Evolutionary conservation across 441 rosid genomes (phyloP).

Genomic region (Kokia cookei): DNA sequence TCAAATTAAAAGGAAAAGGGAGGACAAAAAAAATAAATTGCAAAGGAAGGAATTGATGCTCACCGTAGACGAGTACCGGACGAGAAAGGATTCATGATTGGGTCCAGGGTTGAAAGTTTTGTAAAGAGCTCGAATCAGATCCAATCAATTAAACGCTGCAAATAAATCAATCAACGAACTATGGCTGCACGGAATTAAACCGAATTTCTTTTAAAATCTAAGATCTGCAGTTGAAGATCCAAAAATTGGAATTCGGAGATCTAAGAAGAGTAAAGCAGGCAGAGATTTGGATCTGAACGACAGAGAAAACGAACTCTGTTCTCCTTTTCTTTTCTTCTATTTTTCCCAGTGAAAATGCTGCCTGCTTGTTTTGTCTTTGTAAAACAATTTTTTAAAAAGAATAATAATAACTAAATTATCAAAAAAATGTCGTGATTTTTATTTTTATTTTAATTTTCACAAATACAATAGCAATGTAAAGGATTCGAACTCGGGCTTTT

Average conservation of each 20-base stretch:
- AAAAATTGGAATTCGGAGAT: conserved; percentile 33
- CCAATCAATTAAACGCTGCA: conserved; percentile 18
- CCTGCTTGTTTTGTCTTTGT: conserved; percentile 4
- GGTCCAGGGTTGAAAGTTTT: conserved; percentile 25
- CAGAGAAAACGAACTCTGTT: background rate
- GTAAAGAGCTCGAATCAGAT: conserved; percentile 31
- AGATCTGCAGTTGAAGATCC: conserved; percentile 23
- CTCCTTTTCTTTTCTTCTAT: background rate
- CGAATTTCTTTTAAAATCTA: conserved; percentile 5
- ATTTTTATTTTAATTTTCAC: too few species aligned
- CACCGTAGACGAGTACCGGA: conserved; percentile 97
- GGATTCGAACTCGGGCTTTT: too few species aligned
- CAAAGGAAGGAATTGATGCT: conserved; percentile 10
- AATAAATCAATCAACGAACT: background rate
- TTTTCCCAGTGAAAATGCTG: conserved; percentile 26
- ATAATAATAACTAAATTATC: background rate
- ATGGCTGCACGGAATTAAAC: conserved; percentile 3
- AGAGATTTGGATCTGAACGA: conserved; percentile 51
- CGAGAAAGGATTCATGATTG: conserved; percentile 97
- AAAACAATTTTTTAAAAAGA: background rate
- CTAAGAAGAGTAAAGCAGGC: conserved; percentile 19
- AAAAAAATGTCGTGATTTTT: background rate
- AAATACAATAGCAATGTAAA: background rate
- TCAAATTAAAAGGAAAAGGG: background rate
- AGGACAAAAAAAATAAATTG: background rate